A percentile compares a stretch with the other conserved stretches of the same genome.
phyloP scores from a whole-genome alignment of 2,329 filamentous ascomycete species.

The Fusarium chlamydosporum region DNA sequence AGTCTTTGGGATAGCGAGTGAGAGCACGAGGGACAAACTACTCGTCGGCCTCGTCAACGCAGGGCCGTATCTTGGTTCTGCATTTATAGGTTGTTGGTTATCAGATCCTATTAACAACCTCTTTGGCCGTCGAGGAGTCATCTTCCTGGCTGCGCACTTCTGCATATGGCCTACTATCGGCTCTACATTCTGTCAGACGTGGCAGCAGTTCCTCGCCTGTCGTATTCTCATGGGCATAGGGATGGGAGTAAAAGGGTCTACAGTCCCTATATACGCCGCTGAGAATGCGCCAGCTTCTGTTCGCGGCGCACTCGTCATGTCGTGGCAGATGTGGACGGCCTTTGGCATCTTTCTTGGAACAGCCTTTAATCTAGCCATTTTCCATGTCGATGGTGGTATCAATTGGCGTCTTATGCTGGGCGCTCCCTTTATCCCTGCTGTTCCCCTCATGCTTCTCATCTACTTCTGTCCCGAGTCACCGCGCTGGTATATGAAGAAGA shows the following conservation, averaged over 20 bases:
- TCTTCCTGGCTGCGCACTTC: slow-evolving; percentile 74
- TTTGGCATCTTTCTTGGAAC: slow-evolving; percentile 76
- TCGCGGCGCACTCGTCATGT: slow-evolving; percentile 68
- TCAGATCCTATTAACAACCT: slow-evolving; percentile 72
- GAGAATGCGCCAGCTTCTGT: slow-evolving; percentile 67
- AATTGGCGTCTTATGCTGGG: slow-evolving; percentile 75
- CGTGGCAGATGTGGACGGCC: slow-evolving; percentile 69
- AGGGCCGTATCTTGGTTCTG: slow-evolving; percentile 8
- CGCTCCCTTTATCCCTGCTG: slow-evolving; percentile 74
- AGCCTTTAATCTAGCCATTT: slow-evolving; percentile 74
- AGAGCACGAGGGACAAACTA: background rate
- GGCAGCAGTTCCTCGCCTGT: slow-evolving; percentile 59
- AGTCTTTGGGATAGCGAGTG: slow-evolving; percentile 1
- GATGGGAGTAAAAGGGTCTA: slow-evolving; percentile 68
- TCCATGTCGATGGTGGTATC: slow-evolving; percentile 68
- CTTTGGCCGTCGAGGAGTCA: slow-evolving; percentile 73
- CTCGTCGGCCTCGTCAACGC: slow-evolving; percentile 4
- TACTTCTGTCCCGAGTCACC: slow-evolving; percentile 76
- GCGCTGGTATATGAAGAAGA: slow-evolving; percentile 76
- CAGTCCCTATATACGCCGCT: slow-evolving; percentile 67
- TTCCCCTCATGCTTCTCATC: slow-evolving; percentile 70
- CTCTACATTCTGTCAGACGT: slow-evolving; percentile 70
- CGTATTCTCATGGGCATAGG: slow-evolving; percentile 69
- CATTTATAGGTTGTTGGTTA: slow-evolving; percentile 68
- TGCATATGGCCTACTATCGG: slow-evolving; percentile 73